Evolutionary conservation across 2,329 filamentous ascomycete species (phyloP), one percentile per base, ranked within the genome.

Genomic region (Claviceps purpurea): DNA sequence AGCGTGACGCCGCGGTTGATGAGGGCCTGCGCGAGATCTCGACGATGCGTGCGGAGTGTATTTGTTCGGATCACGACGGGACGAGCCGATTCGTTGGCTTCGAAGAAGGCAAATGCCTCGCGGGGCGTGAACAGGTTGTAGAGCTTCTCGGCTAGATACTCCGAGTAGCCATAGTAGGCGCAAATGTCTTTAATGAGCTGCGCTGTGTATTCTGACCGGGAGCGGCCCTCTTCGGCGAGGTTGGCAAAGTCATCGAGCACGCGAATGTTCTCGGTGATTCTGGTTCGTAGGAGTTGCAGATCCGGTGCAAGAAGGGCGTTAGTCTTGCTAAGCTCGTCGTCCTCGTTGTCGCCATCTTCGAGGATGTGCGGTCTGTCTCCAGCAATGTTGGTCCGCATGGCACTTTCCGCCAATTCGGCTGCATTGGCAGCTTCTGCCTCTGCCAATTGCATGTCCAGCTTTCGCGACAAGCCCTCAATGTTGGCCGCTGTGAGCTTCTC

Each of bases 91-190:
- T 98, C 93, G 81, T 98, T 98, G 61, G 91, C 91, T 72, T 98
- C 93, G 72, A 98, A 97, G 71, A 98, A 98, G 51, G 90, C 90
- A 60, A 97, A 94, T 0, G 93, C 93, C 72, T 98, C 93, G 60
- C 85, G 84, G 0, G 93, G 88, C 1, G 89, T 82, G 71, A 98
- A 97, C 6, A 98, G 81, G 63, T 85, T 84, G 72, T 90, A 89
- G 16, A 98, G 82, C 75, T 97, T 98, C 70, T 95, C 88, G 4
- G 90, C 93, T n/a, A 98, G 78, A 70, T 85, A 97, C 40, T 85
- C 81, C 3, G 87, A 94, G 74, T 98, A 98, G 55, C 91, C 90
- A 66, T 98, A 98, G 75, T 98, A 98, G 52, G 85, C 81, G 72
- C 89, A 96, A 54, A 97, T 87, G 63, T 98, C 93, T 69, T 89